Percentiles rank a stretch among this genome's conserved stretches.
phyloP scores from a whole-genome alignment of 331 rosid species.

The Cydonia oblonga region DNA sequence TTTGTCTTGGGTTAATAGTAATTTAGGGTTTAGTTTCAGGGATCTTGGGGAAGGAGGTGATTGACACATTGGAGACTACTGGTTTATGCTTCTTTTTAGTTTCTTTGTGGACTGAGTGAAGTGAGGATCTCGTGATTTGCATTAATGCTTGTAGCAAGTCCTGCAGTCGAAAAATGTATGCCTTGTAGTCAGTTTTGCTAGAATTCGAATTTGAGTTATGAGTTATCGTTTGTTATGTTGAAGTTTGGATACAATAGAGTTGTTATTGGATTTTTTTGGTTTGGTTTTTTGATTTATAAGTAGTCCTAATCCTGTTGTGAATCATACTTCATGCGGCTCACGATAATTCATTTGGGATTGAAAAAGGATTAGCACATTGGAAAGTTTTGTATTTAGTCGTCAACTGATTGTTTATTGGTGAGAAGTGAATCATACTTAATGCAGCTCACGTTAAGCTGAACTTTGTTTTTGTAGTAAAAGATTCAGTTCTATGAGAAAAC shows the following conservation, averaged over 20 bases:
- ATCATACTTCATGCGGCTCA: background rate
- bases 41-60: background rate
- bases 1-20: background rate
- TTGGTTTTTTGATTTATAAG: background rate
- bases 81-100: background rate
- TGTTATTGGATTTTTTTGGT: background rate
- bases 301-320: background rate
- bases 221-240: background rate
- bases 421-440: no score
- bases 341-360: background rate
- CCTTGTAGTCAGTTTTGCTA: background rate
- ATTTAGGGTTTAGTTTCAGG: constrained; percentile 19
- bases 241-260: background rate
- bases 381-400: background rate
- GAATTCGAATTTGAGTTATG: background rate
- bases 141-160: background rate
- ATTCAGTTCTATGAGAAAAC: background rate
- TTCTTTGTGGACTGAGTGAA: background rate
- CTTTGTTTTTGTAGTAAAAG: background rate
- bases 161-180: background rate
- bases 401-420: background rate
- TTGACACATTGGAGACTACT: background rate
- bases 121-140: background rate
- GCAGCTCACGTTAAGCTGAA: background rate
- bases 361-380: background rate